A percentile compares a stretch with the other conserved stretches of the same genome.
phyloP scores from a whole-genome alignment of 2,329 filamentous ascomycete genomes.

The Emmonsia crescens region DNA sequence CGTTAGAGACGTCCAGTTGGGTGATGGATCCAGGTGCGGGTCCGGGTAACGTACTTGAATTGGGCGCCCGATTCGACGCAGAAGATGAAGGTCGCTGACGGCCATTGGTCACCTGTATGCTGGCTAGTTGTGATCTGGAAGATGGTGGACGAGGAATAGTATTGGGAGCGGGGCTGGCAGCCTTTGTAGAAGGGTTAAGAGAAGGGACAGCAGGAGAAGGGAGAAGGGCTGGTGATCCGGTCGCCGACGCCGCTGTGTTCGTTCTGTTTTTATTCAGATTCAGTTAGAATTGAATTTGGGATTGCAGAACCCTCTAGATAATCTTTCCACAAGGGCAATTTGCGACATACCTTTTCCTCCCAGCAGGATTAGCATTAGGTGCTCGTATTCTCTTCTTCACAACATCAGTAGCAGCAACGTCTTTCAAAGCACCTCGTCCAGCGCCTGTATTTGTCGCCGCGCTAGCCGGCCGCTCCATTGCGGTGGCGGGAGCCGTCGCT shows the following conservation, averaged over 20 bases:
- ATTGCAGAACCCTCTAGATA: neutral
- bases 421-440: slow-evolving; percentile 42
- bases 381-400: slow-evolving; percentile 63
- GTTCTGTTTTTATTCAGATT: slow-evolving; percentile 26
- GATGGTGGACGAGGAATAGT: slow-evolving; percentile 51
- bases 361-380: slow-evolving; percentile 51
- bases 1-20: slow-evolving; percentile 19
- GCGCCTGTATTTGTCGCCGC: slow-evolving; percentile 20
- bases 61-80: slow-evolving; percentile 48
- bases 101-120: slow-evolving; percentile 48
- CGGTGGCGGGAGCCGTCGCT: slow-evolving; percentile 20
- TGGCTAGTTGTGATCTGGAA: slow-evolving; percentile 65
- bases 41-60: slow-evolving; percentile 36
- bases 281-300: neutral
- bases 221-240: slow-evolving; percentile 58
- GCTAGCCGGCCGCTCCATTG: slow-evolving; percentile 34
- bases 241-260: slow-evolving; percentile 39
- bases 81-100: slow-evolving; percentile 51
- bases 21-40: slow-evolving; percentile 22
- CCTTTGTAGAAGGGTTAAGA: slow-evolving; percentile 50
- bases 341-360: slow-evolving; percentile 62
- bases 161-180: slow-evolving; percentile 50
- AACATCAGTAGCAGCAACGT: slow-evolving; percentile 55
- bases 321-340: neutral
- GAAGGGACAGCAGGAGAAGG: slow-evolving; percentile 63